Conservation (phyloP, 2,329 filamentous ascomycete genomes). For the Diaporthe nobilis region DNA sequence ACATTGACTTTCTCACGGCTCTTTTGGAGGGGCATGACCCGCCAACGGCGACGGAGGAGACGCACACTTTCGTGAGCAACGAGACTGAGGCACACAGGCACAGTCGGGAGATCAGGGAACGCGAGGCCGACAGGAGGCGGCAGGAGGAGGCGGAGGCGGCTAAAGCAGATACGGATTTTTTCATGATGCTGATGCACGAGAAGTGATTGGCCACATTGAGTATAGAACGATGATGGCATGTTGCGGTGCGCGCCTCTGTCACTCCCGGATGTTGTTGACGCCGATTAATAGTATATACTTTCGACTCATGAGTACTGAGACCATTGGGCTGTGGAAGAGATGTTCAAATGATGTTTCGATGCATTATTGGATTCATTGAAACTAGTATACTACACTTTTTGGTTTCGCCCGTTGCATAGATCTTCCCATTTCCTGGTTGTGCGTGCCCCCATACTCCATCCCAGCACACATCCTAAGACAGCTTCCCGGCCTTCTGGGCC, state of each 20-base stretch:
- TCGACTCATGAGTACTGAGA: background rate
- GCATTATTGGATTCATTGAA: background rate
- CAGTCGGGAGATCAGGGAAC: background rate
- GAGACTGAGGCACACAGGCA: conserved; percentile 11
- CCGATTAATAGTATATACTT: background rate
- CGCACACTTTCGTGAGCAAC: background rate
- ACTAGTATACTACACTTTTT: conserved; percentile 15
- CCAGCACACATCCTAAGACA: conserved; percentile 26
- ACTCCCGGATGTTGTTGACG: background rate
- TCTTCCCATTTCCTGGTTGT: background rate
- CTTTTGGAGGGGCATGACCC: conserved; percentile 19
- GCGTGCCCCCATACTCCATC: too few relatives aligned
- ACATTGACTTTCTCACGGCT: conserved; percentile 34
- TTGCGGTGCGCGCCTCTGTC: background rate
- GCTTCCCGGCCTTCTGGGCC: conserved; percentile 60
- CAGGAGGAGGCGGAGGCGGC: conserved; percentile 44
- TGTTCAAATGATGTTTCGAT: background rate
- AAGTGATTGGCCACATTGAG: background rate
- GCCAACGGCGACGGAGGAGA: background rate
- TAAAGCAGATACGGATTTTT: conserved; percentile 42
- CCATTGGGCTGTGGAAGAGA: too few relatives aligned
- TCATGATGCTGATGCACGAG: conserved; percentile 26
- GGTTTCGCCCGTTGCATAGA: background rate
- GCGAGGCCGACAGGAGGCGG: conserved; percentile 1
- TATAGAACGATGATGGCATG: background rate